A percentile compares a stretch with the other conserved stretches of the same genome.
Conservation (phyloP, 805 yeast species). For the Pichia phayaonensis region DNA sequence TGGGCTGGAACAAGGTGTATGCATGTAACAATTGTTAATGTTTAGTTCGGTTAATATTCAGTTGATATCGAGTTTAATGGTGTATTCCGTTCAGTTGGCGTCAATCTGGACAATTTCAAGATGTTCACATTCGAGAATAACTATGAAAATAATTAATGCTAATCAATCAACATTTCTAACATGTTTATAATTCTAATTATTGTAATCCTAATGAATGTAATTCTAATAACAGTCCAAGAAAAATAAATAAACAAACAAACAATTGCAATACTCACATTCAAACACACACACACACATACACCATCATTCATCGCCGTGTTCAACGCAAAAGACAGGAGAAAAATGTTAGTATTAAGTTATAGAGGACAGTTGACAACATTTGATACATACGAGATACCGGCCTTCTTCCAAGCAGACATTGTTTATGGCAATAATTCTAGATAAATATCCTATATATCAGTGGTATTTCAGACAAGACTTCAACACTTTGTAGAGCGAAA, state of each 20-base stretch:
- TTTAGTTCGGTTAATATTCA: too few relatives aligned
- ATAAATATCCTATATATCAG: neutral
- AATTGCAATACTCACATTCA: neutral
- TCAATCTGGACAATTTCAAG: too few relatives aligned
- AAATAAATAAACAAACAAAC: neutral
- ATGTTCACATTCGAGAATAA: too few relatives aligned
- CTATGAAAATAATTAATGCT: too few relatives aligned
- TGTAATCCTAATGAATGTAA: too few relatives aligned
- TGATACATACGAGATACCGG: constrained; percentile 50
- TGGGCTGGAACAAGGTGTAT: neutral
- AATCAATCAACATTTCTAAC: too few relatives aligned
- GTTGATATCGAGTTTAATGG: too few relatives aligned
- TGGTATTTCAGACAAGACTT: neutral
- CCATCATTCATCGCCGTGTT: neutral
- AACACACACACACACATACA: neutral
- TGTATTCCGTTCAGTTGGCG: too few relatives aligned
- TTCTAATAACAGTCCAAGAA: too few relatives aligned
- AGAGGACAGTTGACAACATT: neutral
- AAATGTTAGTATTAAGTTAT: neutral
- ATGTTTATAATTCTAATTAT: too few relatives aligned
- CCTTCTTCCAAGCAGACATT: constrained; percentile 59
- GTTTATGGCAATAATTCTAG: constrained; percentile 8
- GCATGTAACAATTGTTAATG: neutral
- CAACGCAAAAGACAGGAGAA: neutral
- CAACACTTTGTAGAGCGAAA: neutral